A percentile compares a stretch with the other conserved stretches of the same genome.
Evolutionary conservation across 257 asterid species (phyloP).

Genomic region (Buddleja alternifolia): DNA sequence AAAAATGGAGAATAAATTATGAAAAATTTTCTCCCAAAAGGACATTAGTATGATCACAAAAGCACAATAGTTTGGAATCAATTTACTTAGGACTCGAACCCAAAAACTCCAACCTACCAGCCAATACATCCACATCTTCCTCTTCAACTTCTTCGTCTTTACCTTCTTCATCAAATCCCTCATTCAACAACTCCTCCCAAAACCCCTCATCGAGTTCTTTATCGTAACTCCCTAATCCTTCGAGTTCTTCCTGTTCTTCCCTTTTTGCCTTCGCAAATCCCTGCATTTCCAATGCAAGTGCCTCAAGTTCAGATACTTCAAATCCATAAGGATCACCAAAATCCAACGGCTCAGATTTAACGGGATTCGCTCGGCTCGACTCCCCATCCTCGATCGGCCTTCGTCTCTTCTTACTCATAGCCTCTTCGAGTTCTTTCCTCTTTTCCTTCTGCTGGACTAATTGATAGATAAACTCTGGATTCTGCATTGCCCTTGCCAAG

Average conservation of each 20-base stretch:
- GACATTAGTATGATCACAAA: not conserved
- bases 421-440: conserved; percentile 63
- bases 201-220: conserved; percentile 74
- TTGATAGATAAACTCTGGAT: conserved; percentile 68
- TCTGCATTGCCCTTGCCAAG: conserved; percentile 79
- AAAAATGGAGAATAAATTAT: not conserved
- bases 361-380: conserved; percentile 25
- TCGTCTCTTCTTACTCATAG: conserved; percentile 51
- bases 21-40: not conserved
- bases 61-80: not conserved
- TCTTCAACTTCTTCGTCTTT: conserved; percentile 37
- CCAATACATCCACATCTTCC: conserved; percentile 60
- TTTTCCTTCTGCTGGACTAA: conserved; percentile 64
- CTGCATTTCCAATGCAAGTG: conserved; percentile 84
- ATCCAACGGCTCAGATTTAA: conserved; percentile 60
- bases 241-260: conserved; percentile 35
- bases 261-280: conserved; percentile 58
- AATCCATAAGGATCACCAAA: conserved; percentile 33
- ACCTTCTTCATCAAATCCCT: conserved; percentile 48
- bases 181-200: conserved; percentile 79
- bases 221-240: conserved; percentile 25
- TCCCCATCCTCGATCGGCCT: conserved; percentile 61
- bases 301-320: conserved; percentile 75
- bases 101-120: conserved; percentile 62
- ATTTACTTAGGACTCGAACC: conserved; percentile 49